Evolutionary conservation across 345 rosid genomes (phyloP).

Genomic region (Brassica incana): DNA sequence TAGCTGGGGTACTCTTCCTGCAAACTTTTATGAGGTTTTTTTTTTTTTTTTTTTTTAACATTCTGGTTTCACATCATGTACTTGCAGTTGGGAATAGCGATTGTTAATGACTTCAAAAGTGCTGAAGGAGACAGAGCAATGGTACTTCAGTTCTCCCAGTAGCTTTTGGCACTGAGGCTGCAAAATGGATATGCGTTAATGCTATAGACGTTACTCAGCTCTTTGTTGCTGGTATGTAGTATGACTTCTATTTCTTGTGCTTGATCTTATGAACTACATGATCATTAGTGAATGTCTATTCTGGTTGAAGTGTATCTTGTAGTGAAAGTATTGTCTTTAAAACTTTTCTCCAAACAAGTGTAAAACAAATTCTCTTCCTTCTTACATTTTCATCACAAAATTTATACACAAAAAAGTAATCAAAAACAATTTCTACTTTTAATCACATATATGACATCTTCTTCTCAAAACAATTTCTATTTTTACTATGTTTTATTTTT

Average conservation of each 20-base stretch:
- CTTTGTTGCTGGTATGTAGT: constrained; percentile 78
- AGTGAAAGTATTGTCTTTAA: too few species aligned
- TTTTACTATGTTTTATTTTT: too few species aligned
- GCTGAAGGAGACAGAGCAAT: constrained; percentile 92
- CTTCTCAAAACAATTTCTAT: too few species aligned
- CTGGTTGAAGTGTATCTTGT: constrained; percentile 63
- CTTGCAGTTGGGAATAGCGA: constrained; percentile 84
- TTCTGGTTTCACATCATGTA: constrained; percentile 6
- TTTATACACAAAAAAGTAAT: too few species aligned
- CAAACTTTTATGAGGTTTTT: background rate
- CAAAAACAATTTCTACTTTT: too few species aligned
- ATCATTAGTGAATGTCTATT: background rate
- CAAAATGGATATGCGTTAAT: constrained; percentile 99
- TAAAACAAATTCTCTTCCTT: too few species aligned
- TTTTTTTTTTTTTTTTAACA: background rate
- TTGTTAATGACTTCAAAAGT: constrained; percentile 97
- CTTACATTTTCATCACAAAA: too few species aligned
- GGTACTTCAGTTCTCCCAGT: constrained; percentile 97
- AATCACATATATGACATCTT: too few species aligned
- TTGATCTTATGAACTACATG: background rate
- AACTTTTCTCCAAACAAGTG: too few species aligned
- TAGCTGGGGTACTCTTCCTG: constrained; percentile 77
- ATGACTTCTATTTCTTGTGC: background rate
- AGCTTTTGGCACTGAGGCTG: constrained; percentile 95
- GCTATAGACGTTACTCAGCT: constrained; percentile 92